A percentile compares a stretch with the other conserved stretches of the same genome.
Conservation (phyloP, 2,329 filamentous ascomycete genomes). For the Epichloe elymi region DNA sequence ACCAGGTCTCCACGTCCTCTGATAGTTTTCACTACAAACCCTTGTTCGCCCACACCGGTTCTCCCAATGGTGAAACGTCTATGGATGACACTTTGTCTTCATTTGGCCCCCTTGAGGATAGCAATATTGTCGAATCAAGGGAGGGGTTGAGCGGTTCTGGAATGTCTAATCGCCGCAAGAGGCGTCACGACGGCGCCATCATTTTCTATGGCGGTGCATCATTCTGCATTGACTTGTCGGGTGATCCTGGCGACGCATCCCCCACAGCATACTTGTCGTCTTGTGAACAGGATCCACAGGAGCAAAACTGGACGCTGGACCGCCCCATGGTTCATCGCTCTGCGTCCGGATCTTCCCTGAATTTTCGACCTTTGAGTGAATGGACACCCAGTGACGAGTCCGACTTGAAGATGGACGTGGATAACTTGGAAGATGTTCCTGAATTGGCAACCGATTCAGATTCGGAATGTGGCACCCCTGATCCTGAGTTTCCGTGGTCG, state of each 20-base stretch:
- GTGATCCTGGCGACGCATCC: slow-evolving; percentile 41
- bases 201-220: slow-evolving; percentile 72
- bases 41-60: slow-evolving; percentile 40
- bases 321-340: slow-evolving; percentile 23
- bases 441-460: slow-evolving; percentile 22
- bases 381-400: slow-evolving; percentile 7
- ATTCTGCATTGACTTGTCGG: slow-evolving; percentile 70
- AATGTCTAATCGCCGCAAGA: slow-evolving; percentile 35
- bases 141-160: slow-evolving; percentile 35
- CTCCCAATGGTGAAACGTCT: slow-evolving; percentile 33
- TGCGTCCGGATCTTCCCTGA: slow-evolving; percentile 37
- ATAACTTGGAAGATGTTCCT: slow-evolving; percentile 13
- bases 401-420: slow-evolving; percentile 17
- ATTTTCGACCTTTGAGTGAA: slow-evolving; percentile 37
- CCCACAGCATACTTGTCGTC: slow-evolving; percentile 34
- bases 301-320: slow-evolving; percentile 7
- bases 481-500: slow-evolving; percentile 35
- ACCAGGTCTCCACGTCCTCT: slow-evolving; percentile 24
- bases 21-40: slow-evolving; percentile 51
- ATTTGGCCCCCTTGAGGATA: slow-evolving; percentile 32
- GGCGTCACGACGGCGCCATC: slow-evolving; percentile 56
- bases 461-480: slow-evolving; percentile 24
- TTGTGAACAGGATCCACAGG: slow-evolving; percentile 24
- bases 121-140: slow-evolving; percentile 33
- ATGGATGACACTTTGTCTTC: slow-evolving; percentile 37